Evolutionary conservation across 2,329 filamentous ascomycete species (phyloP).

Genomic region (Colletotrichum plurivorum): DNA sequence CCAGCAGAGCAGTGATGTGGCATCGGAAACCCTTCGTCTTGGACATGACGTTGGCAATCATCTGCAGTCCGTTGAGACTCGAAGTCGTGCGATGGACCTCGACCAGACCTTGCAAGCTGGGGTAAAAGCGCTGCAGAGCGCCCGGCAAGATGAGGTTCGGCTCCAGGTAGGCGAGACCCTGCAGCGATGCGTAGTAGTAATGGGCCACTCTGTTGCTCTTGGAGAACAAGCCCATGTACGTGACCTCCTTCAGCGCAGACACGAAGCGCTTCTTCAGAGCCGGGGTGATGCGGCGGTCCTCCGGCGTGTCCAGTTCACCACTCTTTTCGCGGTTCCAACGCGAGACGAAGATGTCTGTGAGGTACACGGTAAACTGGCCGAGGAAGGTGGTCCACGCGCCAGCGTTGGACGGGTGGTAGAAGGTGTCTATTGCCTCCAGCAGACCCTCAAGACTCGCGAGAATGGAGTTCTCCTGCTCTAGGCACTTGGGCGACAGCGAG

Average conservation of each 20-base stretch:
- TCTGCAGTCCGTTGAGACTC: constrained; percentile 90
- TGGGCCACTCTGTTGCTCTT: constrained; percentile 94
- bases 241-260: constrained; percentile 88
- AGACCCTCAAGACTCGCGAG: constrained; percentile 89
- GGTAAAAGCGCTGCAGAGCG: constrained; percentile 95
- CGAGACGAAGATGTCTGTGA: constrained; percentile 96
- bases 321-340: constrained; percentile 96
- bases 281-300: constrained; percentile 82
- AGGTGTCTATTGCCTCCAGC: constrained; percentile 96
- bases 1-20: constrained; percentile 94
- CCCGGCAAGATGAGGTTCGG: constrained; percentile 93
- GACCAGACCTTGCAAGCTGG: constrained; percentile 94
- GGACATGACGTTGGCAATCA: constrained; percentile 91
- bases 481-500: constrained; percentile 88
- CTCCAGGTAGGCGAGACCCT: constrained; percentile 91
- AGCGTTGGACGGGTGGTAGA: constrained; percentile 98
- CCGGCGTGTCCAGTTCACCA: constrained; percentile 89
- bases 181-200: constrained; percentile 91
- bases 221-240: constrained; percentile 98
- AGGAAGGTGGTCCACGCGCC: constrained; percentile 92
- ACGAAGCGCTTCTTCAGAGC: constrained; percentile 93
- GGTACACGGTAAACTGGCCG: constrained; percentile 90
- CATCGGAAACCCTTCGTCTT: constrained; percentile 96
- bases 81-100: constrained; percentile 98
- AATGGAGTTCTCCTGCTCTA: constrained; percentile 83